Evolutionary conservation across 805 yeast species (phyloP), one percentile per base, ranked within the genome.

Genomic region (Yamadazyma insecticola): DNA sequence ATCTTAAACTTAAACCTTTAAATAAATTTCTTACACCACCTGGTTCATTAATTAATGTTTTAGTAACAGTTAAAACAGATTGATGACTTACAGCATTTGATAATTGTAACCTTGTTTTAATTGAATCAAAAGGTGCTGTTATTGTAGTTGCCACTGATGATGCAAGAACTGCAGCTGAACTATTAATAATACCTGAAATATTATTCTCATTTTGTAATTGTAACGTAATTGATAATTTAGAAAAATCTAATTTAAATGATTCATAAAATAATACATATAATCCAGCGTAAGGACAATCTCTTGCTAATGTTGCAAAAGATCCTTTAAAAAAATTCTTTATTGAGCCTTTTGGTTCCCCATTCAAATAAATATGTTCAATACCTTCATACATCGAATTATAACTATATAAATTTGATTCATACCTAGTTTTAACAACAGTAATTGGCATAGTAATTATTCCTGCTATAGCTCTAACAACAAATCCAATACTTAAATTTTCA

Each of bases 261-360:
- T 90, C 97, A 55, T 90, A 90, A 40, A 88, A 73, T 22, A 88
- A 58, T 17, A 92, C 87, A 48, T 92, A 90, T 4, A 92, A 51
- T 0, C 98, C 98, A 5, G 98, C 97, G 54, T 92, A 85, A 0
- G 98, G 98, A 15, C 96, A 94, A 58, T 92, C 98, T 41, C 98
- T 62, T 9, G 85, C 71, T 39, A 81, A 71, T 0, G 98, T 92
- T 2, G 94, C 95, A 1, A 83, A 77, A 46, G 82, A 83, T 0
- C 98, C 98, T 38, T 76, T 71, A 54, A 88, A 88, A 51, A 90
- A 88, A 11, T 95, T 94, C 13, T 55, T 49, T 0, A 78, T 22
- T 0, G 88, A 53, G 5, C 61, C 59, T 13, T 34, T 34, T 32
- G 16, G 32, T 27, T 27, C 16, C 19, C 44, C 51, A 25, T 45